Base-by-base conservation (phyloP, 1,139 yeast genomes). In the Suhomyces bribrorum region DNA sequence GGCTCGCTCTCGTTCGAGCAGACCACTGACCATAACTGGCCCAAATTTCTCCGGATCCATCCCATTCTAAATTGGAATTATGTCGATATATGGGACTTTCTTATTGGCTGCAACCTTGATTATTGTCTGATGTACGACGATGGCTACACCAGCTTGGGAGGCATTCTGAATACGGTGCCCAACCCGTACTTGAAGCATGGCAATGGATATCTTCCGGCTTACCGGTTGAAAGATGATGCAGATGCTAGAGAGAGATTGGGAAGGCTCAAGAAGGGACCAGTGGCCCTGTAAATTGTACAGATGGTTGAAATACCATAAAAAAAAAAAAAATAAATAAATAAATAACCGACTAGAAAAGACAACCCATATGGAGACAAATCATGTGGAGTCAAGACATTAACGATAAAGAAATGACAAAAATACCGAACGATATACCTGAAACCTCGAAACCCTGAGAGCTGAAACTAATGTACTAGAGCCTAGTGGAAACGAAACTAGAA, bases 81-180 rank as follows among this genome's bases (percentile, higher is more conserved):
- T 50, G 75, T 73, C 18, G 87, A 87, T 42, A 72, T 88, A 4
- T 88, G 96, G 96, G 82, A 77, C 49, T 76, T 78, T 47, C 65
- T 85, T 39, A 55, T 76, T 26, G 71, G 66, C 2, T 60, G 78
- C 31, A 53, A 70, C 22, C 63, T 83, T 15, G 68, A 69, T 1
- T 88, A 88, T 59, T 88, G 96, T 54, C 43, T 52, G 4, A 65
- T 88, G 47, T 88, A 88, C 52, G 95, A 87, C 53, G 46, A 50
- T 32, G 96, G 96, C 0, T 88, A 81, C 53, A 86, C 96, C 1
- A 83, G 94, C 12, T 62, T 88, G 26, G 96, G 96, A 3, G 95
- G 95, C 0, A 64, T 77, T 2, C 62, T 75, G 42, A 77, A 78
- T 34, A 88, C 96, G 0, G 54, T 72, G 2, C 78, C 73, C 26